Evolutionary conservation across 768 basidiomycete genomes (phyloP).

Genomic region (Boletus edulis): DNA sequence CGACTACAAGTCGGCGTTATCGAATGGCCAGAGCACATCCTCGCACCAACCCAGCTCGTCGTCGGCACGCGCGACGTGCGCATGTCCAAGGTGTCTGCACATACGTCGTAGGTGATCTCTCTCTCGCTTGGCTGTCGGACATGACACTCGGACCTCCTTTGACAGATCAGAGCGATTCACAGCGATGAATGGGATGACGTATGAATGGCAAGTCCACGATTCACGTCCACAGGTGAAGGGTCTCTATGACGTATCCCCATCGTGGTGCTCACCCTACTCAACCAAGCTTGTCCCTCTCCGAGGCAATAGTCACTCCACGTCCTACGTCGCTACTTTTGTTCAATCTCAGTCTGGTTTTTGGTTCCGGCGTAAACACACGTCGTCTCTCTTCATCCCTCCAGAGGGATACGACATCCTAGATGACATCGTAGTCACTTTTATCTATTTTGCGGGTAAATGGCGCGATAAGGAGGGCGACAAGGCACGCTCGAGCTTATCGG

Average conservation of each 20-base stretch:
- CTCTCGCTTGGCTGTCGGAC: background rate
- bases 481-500: constrained; percentile 8
- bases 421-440: constrained; percentile 36
- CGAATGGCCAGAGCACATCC: constrained; percentile 23
- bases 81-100: constrained; percentile 23
- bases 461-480: constrained; percentile 21
- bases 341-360: constrained; percentile 14
- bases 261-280: background rate
- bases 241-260: too few species aligned
- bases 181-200: constrained; percentile 17
- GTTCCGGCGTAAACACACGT: constrained; percentile 12
- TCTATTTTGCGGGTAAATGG: constrained; percentile 34
- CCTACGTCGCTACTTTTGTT: constrained; percentile 31
- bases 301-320: background rate
- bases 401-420: constrained; percentile 32
- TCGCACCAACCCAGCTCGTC: constrained; percentile 11
- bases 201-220: constrained; percentile 30
- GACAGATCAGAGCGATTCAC: constrained; percentile 24
- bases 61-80: constrained; percentile 26
- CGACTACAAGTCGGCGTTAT: constrained; percentile 27
- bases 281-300: constrained; percentile 26
- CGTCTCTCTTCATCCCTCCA: constrained; percentile 27
- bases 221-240: constrained; percentile 21
- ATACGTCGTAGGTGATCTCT: constrained; percentile 18
- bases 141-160: background rate